Base-by-base conservation (phyloP, 345 rosid genomes). In the Corymbia maculata region DNA sequence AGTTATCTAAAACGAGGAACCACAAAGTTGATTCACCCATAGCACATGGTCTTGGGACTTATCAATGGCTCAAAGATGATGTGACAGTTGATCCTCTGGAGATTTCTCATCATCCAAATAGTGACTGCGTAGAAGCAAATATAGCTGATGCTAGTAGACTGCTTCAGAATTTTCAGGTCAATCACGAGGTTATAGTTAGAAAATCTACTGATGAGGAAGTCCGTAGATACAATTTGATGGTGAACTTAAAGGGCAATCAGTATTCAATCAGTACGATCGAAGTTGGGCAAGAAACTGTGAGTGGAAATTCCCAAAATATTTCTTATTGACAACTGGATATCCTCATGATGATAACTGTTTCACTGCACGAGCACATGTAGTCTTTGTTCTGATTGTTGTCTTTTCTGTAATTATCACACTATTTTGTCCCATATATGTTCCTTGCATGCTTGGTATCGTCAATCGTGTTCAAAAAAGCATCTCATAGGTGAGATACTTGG, bases 21-120 rank as follows among this genome's bases (percentile, higher is more conserved):
- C 87, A 87, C 88, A 90, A 92, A 86, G 86, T 88, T 36, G 70
- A 90, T 86, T 89, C 94, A 88, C 79, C 92, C 85, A 88, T 96
- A 75, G 97, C 97, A 88, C 99, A 97, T 91, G 99, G 99, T 88
- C 96, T 97, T 89, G 99, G 99, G 89, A 97, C 99, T 57, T 96
- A 94, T 85, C 88, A 85, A 88, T 97, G 99, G 99, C 97, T 97
- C 89, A 90, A 92, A 89, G 95, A 96, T 93, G 99, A 97, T 90
- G 93, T 95, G 88, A 89, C 95, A 90, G 88, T 92, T 86, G 87
- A 88, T 89, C 91, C 92, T 86, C 91, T 97, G 59, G 93, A 94
- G 89, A 93, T 97, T 90, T 90, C 82, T 64, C 90, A 84, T 79
- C 90, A 93, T 90, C 94, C 92, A 15, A 79, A 82, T 87, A 94